Conservation (phyloP, 495 filamentous ascomycete genomes). For the Annulohypoxylon stygium region DNA sequence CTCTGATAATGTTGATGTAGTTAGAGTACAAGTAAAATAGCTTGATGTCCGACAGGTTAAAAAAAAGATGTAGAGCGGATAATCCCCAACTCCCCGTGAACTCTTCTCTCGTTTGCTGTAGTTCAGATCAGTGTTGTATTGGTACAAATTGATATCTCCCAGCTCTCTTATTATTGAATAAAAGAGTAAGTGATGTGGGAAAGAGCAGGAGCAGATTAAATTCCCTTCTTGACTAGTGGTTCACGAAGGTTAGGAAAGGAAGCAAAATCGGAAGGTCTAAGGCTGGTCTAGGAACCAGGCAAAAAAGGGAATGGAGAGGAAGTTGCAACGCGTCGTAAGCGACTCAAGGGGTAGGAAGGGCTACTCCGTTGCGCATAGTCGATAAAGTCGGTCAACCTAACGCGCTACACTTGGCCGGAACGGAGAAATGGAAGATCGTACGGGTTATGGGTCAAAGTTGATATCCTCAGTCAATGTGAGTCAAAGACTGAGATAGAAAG, state of each 20-base stretch:
- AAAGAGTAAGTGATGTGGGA: conserved; percentile 3
- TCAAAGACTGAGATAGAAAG: conserved; percentile 15
- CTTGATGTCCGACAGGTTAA: conserved; percentile 31
- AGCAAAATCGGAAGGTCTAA: not conserved
- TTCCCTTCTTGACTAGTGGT: not conserved
- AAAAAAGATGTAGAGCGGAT: conserved; percentile 35
- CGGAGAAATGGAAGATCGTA: not conserved
- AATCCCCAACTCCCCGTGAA: conserved; percentile 29
- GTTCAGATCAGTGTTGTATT: conserved; percentile 17
- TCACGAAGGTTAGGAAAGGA: not conserved
- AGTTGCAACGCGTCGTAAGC: conserved; percentile 45
- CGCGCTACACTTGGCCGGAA: conserved; percentile 5
- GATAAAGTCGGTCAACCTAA: conserved; percentile 18
- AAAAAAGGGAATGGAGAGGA: conserved; percentile 12
- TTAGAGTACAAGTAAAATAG: conserved; percentile 40
- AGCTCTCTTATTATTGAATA: conserved; percentile 7
- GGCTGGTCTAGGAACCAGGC: conserved; percentile 6
- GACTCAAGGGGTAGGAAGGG: conserved; percentile 14
- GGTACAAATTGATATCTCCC: conserved; percentile 19
- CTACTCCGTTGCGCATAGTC: conserved; percentile 41
- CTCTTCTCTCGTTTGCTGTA: conserved; percentile 20
- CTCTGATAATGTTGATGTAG: conserved; percentile 28
- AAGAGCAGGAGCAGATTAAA: not conserved
- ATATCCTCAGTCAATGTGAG: conserved; percentile 3
- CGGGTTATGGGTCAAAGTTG: not conserved